Percentiles rank a stretch among this genome's conserved stretches.
These are phyloP conservation scores for Lecanicillium sp. DNA, from an alignment of 2,329 filamentous ascomycete genomes.

Conservation along the genomic window DNA sequence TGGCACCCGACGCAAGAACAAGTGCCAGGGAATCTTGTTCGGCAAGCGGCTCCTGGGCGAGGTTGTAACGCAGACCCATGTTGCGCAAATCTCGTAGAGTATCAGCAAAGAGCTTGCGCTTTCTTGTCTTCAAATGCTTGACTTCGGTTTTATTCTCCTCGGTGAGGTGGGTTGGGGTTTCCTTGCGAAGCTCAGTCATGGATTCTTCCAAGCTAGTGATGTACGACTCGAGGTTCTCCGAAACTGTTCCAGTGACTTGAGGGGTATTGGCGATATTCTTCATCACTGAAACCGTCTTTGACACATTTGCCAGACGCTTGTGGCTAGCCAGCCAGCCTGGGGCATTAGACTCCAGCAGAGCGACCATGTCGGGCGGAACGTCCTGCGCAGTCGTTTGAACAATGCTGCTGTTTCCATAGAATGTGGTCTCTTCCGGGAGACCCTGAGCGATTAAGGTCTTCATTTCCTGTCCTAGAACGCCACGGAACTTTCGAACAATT, in stretches of 20 bases:
- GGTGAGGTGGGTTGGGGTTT: conserved; percentile 73
- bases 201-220: conserved; percentile 60
- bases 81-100: conserved; percentile 73
- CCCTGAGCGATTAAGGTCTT: conserved; percentile 56
- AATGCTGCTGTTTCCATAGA: conserved; percentile 17
- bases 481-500: conserved; percentile 83
- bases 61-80: conserved; percentile 86
- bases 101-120: conserved; percentile 85
- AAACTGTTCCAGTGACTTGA: conserved; percentile 47
- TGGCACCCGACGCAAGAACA: conserved; percentile 56
- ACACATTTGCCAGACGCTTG: conserved; percentile 64
- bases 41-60: conserved; percentile 65
- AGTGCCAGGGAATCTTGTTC: conserved; percentile 66
- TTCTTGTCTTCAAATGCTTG: conserved; percentile 85
- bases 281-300: conserved; percentile 71
- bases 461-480: conserved; percentile 69
- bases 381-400: not conserved
- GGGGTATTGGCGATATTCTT: conserved; percentile 51
- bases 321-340: conserved; percentile 40
- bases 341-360: conserved; percentile 17
- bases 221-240: conserved; percentile 59
- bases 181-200: conserved; percentile 69
- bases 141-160: conserved; percentile 81
- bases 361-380: not conserved
- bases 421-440: conserved; percentile 44